Evolutionary conservation across 2,329 filamentous ascomycete genomes (phyloP), one percentile per base, ranked within the genome.

Genomic region (Pseudocercospora pini-densiflorae): DNA sequence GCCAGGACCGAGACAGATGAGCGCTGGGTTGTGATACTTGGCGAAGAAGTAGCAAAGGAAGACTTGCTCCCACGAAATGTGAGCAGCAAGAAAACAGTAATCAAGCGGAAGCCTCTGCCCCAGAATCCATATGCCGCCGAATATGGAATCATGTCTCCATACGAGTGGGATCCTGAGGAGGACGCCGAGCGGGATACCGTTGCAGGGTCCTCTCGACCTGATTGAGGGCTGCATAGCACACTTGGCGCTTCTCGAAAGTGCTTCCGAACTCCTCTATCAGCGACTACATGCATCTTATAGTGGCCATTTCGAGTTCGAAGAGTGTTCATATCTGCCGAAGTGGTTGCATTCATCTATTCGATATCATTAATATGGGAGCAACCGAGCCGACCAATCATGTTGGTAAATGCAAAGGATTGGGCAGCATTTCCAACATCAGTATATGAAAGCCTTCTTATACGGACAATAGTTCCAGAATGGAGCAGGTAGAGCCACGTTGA

Each of bases 1-100:
- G 62, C 58, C n/a, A 67, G 62, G 51, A 67, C 65, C 7, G 29
- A 63, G 24, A 53, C 61, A 49, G 65, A 67, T 47, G 51, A 60
- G 10, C 45, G 65, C 43, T 67, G 61, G 65, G 65, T 67, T 19
- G 62, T 64, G 4, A 24, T 67, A 6, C 62, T 67, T 27, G 51
- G 51, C n/a, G 51, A 55, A 21, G 14, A 51, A 24, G 2, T 8
- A 14, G 19, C 9, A 9, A 21, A 51, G 19, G 21, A 51, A 12
- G 47, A 43, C 16, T 19, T 43, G 40, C 14, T 43, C 5, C 40
- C 40, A 51, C 47, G 47, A 14, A 23, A 24, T 5, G 19, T 23
- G 47, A 16, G 19, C 47, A 51, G 47, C 47, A 27, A 51, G 21
- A 51, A 24, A 51, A 8, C 47, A 27, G 47, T 19, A 21, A 27